Conservation (phyloP, 1,284 basidiomycete genomes). For the Austroboletus novae-zelandiae region DNA sequence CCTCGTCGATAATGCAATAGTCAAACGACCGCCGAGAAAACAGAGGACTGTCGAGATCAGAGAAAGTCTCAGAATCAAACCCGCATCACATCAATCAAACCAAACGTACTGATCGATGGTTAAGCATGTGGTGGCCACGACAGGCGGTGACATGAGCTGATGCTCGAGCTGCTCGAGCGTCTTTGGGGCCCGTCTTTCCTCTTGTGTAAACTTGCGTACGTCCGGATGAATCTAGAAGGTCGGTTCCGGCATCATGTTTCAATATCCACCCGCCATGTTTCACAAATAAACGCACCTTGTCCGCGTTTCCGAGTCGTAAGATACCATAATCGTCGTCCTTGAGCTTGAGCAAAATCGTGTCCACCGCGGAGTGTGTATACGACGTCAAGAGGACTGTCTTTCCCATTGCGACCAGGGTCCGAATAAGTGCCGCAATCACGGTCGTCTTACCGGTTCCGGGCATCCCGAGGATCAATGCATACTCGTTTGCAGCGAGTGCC, state of each 20-base stretch:
- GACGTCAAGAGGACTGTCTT: constrained; percentile 89
- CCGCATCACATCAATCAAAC: background rate
- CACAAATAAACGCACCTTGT: constrained; percentile 66
- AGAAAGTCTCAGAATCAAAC: background rate
- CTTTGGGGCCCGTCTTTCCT: constrained; percentile 50
- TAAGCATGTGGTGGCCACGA: constrained; percentile 95
- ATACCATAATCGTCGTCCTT: constrained; percentile 68
- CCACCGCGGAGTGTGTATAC: constrained; percentile 97
- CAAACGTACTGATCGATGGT: constrained; percentile 85
- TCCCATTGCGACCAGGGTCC: constrained; percentile 72
- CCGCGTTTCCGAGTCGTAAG: constrained; percentile 84
- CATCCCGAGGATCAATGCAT: constrained; percentile 94
- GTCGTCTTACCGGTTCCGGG: constrained; percentile 99
- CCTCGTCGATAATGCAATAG: constrained; percentile 98
- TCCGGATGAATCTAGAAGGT: constrained; percentile 71
- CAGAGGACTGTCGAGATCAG: constrained; percentile 55
- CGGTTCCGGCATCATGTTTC: background rate
- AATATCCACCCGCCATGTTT: background rate
- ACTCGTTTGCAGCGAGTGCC: constrained; percentile 82
- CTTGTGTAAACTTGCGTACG: constrained; percentile 69
- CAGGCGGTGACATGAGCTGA: constrained; percentile 80
- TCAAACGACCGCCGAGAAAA: constrained; percentile 88
- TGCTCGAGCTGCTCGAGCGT: constrained; percentile 78
- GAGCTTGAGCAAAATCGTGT: constrained; percentile 88
- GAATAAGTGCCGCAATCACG: constrained; percentile 87